These are phyloP conservation scores for Talaromyces sp. DNA, from an alignment of 2,329 filamentous ascomycete species.

Conservation along the genomic window DNA sequence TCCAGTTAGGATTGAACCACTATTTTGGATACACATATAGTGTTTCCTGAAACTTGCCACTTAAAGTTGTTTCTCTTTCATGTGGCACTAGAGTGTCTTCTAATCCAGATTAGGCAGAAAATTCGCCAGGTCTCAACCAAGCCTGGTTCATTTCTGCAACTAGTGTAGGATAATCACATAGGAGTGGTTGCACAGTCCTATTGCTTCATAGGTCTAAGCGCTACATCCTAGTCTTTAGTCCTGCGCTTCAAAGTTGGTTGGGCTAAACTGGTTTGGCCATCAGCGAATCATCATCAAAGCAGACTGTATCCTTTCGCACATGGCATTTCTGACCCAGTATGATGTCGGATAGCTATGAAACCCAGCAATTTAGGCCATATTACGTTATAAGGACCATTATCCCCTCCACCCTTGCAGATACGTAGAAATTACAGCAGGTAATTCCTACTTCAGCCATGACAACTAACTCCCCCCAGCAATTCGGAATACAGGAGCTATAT, in stretches of 20 bases:
- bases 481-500: slow-evolving; percentile 21
- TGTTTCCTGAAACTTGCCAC: no score
- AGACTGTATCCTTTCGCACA: not conserved
- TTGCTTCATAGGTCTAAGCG: not conserved
- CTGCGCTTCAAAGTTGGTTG: not conserved
- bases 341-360: no score
- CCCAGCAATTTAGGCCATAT: no score
- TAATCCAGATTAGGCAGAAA: not conserved
- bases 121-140: not conserved
- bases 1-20: no score
- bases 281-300: not conserved
- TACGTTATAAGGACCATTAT: not conserved
- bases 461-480: slow-evolving; percentile 4
- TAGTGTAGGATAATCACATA: not conserved
- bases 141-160: not conserved
- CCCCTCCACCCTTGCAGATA: not conserved
- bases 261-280: not conserved
- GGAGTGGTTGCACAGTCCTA: not conserved
- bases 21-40: no score
- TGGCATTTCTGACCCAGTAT: no score
- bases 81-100: not conserved
- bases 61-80: no score
- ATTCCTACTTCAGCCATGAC: not conserved
- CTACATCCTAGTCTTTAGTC: not conserved
- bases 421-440: no score